Base-by-base conservation (phyloP, 495 filamentous ascomycete species). In the Geoglossum glabrum region DNA sequence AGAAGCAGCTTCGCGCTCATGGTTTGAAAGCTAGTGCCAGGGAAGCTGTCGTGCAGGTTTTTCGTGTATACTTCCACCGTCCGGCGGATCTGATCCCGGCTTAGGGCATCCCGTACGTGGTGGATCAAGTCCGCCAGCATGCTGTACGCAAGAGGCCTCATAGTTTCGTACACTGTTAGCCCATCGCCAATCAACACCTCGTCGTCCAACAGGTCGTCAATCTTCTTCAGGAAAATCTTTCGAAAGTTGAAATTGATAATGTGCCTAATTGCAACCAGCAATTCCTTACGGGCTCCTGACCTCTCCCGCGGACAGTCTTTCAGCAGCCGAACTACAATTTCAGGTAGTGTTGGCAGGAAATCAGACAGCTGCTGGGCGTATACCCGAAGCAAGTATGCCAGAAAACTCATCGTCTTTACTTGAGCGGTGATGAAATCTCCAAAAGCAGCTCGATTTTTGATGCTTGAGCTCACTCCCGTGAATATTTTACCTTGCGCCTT, bases 241-340 rank as follows among this genome's bases (percentile, higher is more conserved):
- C 93, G 75, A 61, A 96, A 97, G 66, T 95, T 96, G 72, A 96
- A 97, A 68, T 99, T 99, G 70, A 97, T 96, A 62, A 96, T 97
- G 64, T 99, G 93, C 15, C 93, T 79, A 59, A 97, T 97, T 0
- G 92, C 93, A 28, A 99, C 93, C 19, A 99, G 70, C 19, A 99
- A 74, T 69, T 99, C 93, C 69, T 97, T 99, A 28, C 93, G 76
- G 3, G 92, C 87, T 19, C 84, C 83, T 0, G 90, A 96, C 63
- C 94, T 90, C 68, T 96, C 90, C 49, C 89, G 75, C 0, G 93
- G 93, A 57, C 90, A 96, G 62, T 99, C 93, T 62, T 93, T 85
- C 54, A 99, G 71, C 54, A 99, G 72, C 6, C 93, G 81, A 19
- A 99, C 88, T 0, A 95, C 87, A 34, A 97, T 92, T 30, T 85